A percentile compares a stretch with the other conserved stretches of the same genome.
These are phyloP conservation scores for Bruguiera gymnorhiza DNA, from an alignment of 345 rosid species.

Conservation along the genomic window DNA sequence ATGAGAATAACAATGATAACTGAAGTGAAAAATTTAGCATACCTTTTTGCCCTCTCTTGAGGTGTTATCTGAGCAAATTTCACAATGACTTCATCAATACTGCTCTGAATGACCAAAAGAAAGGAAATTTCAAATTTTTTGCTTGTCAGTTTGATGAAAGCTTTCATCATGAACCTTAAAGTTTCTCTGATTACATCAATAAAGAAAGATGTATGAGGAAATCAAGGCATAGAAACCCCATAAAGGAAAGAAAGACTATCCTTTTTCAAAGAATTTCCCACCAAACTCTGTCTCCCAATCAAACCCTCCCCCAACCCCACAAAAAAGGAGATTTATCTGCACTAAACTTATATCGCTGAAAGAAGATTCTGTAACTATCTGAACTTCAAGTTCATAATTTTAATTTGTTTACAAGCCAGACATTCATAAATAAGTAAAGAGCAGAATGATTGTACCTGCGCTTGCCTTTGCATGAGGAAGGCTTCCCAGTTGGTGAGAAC, in stretches of 20 bases:
- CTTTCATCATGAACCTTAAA: background rate
- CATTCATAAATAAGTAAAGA: background rate
- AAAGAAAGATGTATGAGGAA: no score
- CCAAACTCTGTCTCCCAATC: no score
- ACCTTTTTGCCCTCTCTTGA: conserved; percentile 35
- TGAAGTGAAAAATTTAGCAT: background rate
- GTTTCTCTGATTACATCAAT: no score
- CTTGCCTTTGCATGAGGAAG: conserved; percentile 53
- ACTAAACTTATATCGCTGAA: no score
- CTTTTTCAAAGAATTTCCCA: no score
- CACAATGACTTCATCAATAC: conserved; percentile 26
- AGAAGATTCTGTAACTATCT: no score
- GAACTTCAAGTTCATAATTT: no score
- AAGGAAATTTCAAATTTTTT: background rate
- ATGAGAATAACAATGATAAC: background rate
- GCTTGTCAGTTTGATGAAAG: background rate
- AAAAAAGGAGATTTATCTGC: no score
- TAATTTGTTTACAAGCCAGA: background rate
- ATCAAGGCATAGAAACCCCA: no score
- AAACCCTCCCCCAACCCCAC: no score
- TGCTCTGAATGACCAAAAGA: background rate
- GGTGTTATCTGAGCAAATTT: conserved; percentile 32
- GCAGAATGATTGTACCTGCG: conserved; percentile 39
- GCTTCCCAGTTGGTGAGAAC: conserved; percentile 74
- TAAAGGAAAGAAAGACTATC: no score